These are phyloP conservation scores for Silybum marianum DNA, from an alignment of 129 eudicot species.

Conservation along the genomic window DNA sequence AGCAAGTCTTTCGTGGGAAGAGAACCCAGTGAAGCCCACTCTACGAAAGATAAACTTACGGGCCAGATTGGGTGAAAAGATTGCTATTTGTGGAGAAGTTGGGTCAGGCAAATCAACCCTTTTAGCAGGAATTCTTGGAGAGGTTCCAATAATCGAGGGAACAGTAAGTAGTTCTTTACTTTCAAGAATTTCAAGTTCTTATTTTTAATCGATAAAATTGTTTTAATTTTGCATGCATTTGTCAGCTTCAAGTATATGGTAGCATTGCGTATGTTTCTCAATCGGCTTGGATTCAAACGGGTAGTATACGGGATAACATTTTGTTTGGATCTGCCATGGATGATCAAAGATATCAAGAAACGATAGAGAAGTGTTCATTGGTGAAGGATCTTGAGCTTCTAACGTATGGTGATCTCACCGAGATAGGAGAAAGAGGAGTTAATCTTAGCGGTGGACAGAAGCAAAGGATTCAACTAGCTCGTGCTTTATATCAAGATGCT, in stretches of 20 bases:
- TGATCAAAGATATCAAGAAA: conserved; percentile 63
- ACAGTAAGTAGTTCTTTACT: conserved; percentile 73
- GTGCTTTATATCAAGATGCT: conserved; percentile 90
- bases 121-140: conserved; percentile 89
- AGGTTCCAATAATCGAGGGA: conserved; percentile 79
- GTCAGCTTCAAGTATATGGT: conserved; percentile 73
- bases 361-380: conserved; percentile 75
- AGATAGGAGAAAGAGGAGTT: conserved; percentile 97
- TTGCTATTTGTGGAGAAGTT: conserved; percentile 95
- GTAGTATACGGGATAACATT: conserved; percentile 84
- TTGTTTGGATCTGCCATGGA: conserved; percentile 74
- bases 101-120: conserved; percentile 97
- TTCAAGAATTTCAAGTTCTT: background rate
- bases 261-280: conserved; percentile 90
- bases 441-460: conserved; percentile 98
- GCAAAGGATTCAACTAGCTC: conserved; percentile 97
- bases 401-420: conserved; percentile 71
- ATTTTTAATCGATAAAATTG: conserved; percentile 2
- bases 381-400: conserved; percentile 78
- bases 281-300: conserved; percentile 97
- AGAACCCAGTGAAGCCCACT: conserved; percentile 57
- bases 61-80: conserved; percentile 68
- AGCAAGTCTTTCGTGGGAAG: conserved; percentile 80
- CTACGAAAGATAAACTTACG: conserved; percentile 57
- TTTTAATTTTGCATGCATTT: conserved; percentile 8